These are phyloP conservation scores for Phylloporus gajari DNA, from an alignment of 1,284 basidiomycete species.

Conservation along the genomic window DNA sequence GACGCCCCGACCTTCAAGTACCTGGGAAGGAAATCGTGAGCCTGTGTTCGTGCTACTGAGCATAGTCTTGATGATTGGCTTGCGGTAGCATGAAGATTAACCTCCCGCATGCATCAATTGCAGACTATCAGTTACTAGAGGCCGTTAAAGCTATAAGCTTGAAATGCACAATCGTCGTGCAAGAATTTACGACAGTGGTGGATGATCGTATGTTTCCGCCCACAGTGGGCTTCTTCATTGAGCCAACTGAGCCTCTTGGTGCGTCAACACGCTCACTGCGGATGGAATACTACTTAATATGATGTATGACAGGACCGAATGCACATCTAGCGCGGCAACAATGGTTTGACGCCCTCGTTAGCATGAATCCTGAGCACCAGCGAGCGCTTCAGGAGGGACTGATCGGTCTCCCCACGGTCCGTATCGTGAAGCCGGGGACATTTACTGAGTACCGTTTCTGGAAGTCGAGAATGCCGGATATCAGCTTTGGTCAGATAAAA, in stretches of 20 bases:
- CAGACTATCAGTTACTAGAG: conserved; percentile 21
- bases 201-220: conserved; percentile 21
- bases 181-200: conserved; percentile 27
- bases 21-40: too few species aligned
- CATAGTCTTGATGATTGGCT: not conserved
- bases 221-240: conserved; percentile 32
- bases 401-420: conserved; percentile 19
- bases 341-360: conserved; percentile 10
- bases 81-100: conserved; percentile 20
- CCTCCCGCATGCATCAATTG: conserved; percentile 12
- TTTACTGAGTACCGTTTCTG: conserved; percentile 31
- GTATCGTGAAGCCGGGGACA: conserved; percentile 16
- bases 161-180: conserved; percentile 12
- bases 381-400: conserved; percentile 9
- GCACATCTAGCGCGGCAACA: conserved; percentile 10
- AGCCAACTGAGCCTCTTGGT: conserved; percentile 24
- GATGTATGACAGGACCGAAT: conserved; percentile 12
- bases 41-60: too few species aligned
- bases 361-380: conserved; percentile 5
- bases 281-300: not conserved
- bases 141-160: conserved; percentile 8
- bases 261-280: not conserved
- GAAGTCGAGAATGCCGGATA: conserved; percentile 14
- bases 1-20: too few species aligned
- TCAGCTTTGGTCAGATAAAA: conserved; percentile 27